Base-by-base conservation (phyloP, 495 filamentous ascomycete species). In the Aspergillus sparsus region DNA sequence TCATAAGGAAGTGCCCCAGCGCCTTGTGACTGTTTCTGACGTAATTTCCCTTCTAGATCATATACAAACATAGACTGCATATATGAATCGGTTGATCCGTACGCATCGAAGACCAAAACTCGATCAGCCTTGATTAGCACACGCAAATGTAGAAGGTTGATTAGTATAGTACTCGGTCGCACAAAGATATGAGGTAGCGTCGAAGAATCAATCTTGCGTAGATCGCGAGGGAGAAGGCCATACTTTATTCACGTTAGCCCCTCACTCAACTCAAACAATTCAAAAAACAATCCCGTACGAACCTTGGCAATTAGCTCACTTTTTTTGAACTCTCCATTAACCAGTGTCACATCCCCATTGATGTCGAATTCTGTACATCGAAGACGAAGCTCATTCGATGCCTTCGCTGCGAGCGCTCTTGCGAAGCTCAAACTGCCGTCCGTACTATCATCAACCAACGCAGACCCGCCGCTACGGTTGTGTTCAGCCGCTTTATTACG, bases 191-290 rank as follows among this genome's bases (percentile, higher is more conserved):
- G 91, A 6, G 94, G 94, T n/a, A 98, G 84, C 62, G 96, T 89
- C 52, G 91, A 96, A n/a, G 92, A 96, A 69, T 97, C 94, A 66
- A 98, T 97, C 71, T 98, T 98, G 66, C 94, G 90, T 7, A 98
- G 82, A 79, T 98, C 94, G 49, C 94, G 93, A 53, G 95, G 93
- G 11, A 97, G 85, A 31, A 98, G 85, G 39, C 94, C 94, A 69
- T 97, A 97, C 92, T 97, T 60, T 65, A 53, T 18, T 31, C 21
- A 46, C 27, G 51, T 46, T 36, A 33, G 31, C 47, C 49, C 45
- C 49, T 44, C 15, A 16, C 44, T 2, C 8, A 31, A 13, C 53
- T 12, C 9, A 12, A 33, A 34, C 47, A 32, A 45, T 16, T 53
- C 11, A 5, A 7, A 27, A 27, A 47, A 9, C 7, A 11, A n/a